phyloP scores from a whole-genome alignment of 129 eudicot species.

The Glebionis coronaria region DNA sequence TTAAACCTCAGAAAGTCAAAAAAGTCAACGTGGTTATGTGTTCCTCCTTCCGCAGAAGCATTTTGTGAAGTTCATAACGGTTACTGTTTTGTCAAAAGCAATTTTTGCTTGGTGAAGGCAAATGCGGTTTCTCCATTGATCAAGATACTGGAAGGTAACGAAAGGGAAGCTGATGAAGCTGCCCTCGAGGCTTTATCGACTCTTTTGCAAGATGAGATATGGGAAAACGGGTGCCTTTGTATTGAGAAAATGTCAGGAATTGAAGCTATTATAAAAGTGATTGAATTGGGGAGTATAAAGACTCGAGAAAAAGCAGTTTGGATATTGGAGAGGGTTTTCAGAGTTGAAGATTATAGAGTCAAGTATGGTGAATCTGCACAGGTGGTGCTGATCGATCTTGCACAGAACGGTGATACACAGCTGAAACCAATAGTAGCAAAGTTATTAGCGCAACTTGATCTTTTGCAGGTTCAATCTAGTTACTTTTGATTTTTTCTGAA shows the following conservation, averaged over 20 bases:
- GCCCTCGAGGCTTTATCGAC: slow-evolving; percentile 61
- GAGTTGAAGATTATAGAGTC: slow-evolving; percentile 55
- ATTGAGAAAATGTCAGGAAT: slow-evolving; percentile 43
- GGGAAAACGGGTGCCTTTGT: slow-evolving; percentile 63
- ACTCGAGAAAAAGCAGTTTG: slow-evolving; percentile 74
- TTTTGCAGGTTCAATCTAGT: slow-evolving; percentile 73
- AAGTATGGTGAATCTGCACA: slow-evolving; percentile 68
- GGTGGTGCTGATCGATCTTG: slow-evolving; percentile 65
- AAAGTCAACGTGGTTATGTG: slow-evolving; percentile 66
- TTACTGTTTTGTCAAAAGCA: slow-evolving; percentile 51
- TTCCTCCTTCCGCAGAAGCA: slow-evolving; percentile 40
- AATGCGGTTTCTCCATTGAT: slow-evolving; percentile 54
- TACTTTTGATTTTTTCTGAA: slow-evolving; percentile 52
- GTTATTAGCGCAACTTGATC: slow-evolving; percentile 83
- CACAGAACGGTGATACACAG: slow-evolving; percentile 67
- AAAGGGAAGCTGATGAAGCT: slow-evolving; percentile 78
- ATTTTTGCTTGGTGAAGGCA: slow-evolving; percentile 77
- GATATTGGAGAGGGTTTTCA: slow-evolving; percentile 69
- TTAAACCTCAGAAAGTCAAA: slow-evolving; percentile 39
- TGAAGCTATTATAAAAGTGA: slow-evolving; percentile 46
- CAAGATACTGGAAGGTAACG: slow-evolving; percentile 45
- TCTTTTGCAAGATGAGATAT: slow-evolving; percentile 61
- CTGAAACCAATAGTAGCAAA: slow-evolving; percentile 66
- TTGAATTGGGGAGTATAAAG: slow-evolving; percentile 50
- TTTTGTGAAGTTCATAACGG: slow-evolving; percentile 72